Conservation (phyloP, 2,329 filamentous ascomycete genomes). For the Apiospora saccharicola region DNA sequence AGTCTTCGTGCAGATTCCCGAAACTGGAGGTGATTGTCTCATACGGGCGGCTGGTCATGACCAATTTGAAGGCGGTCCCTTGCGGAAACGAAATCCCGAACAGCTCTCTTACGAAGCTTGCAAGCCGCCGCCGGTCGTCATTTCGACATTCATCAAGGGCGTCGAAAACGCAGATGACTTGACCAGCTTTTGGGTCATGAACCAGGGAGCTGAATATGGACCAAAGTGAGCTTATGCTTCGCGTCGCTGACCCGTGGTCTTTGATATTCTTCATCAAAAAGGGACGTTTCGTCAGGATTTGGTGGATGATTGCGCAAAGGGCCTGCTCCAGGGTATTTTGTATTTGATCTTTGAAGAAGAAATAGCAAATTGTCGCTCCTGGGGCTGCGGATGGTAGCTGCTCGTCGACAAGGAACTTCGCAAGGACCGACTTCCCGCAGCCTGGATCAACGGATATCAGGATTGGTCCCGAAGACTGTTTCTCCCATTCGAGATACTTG, state of each 20-base stretch:
- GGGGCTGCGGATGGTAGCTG: slow-evolving; percentile 27
- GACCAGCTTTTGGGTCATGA: background rate
- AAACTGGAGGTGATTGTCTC: background rate
- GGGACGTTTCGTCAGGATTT: background rate
- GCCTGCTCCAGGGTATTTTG: background rate
- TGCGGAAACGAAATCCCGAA: fast-evolving
- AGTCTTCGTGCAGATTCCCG: background rate
- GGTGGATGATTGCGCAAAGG: background rate
- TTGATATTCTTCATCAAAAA: background rate
- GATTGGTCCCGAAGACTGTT: slow-evolving; percentile 28
- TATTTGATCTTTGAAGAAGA: background rate
- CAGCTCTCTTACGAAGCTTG: background rate
- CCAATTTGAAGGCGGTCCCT: background rate
- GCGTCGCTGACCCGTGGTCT: background rate
- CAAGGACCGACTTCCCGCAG: slow-evolving; percentile 49
- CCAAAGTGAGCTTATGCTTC: background rate
- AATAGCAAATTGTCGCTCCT: background rate
- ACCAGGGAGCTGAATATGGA: background rate
- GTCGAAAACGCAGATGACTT: background rate
- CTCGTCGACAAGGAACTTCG: slow-evolving; percentile 43
- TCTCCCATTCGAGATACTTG: background rate
- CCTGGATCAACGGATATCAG: slow-evolving; percentile 49
- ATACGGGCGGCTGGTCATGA: background rate
- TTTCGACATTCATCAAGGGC: background rate
- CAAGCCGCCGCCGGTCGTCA: background rate